phyloP scores from a whole-genome alignment of 768 basidiomycete species.

The Suillus cothurnatus region DNA sequence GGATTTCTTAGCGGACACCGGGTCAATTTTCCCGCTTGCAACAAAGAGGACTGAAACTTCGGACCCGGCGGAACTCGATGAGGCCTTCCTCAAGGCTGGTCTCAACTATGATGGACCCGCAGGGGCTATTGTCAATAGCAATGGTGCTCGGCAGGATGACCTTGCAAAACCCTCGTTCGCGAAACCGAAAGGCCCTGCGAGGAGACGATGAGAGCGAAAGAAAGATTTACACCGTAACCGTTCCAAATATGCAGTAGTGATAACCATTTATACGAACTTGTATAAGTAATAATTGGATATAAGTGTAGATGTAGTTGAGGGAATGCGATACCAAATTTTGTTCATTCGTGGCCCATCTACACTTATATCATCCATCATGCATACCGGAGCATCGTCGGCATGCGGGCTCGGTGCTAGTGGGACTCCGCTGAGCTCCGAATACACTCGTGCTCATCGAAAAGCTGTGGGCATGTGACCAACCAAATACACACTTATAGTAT shows the following conservation, averaged over 20 bases:
- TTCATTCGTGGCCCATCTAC: background rate
- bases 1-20: constrained; percentile 45
- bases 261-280: background rate
- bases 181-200: constrained; percentile 67
- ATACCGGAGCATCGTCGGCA: background rate
- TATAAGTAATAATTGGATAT: background rate
- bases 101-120: constrained; percentile 41
- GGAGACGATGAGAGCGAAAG: constrained; percentile 42
- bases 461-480: constrained; percentile 11
- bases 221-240: background rate
- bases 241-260: background rate
- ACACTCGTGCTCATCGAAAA: background rate
- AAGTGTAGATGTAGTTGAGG: background rate
- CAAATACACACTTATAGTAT: constrained; percentile 4
- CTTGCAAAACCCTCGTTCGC: constrained; percentile 56
- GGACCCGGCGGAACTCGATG: constrained; percentile 72
- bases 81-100: constrained; percentile 59
- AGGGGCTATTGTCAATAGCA: constrained; percentile 11
- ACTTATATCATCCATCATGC: background rate
- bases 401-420: background rate
- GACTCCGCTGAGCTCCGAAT: constrained; percentile 30
- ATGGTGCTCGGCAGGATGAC: constrained; percentile 18
- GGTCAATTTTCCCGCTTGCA: constrained; percentile 43
- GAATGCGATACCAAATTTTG: background rate
- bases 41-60: constrained; percentile 82